These are phyloP conservation scores for Phytophthora chlamydospora DNA, from an alignment of 352 stramenopile species.

Conservation along the genomic window DNA sequence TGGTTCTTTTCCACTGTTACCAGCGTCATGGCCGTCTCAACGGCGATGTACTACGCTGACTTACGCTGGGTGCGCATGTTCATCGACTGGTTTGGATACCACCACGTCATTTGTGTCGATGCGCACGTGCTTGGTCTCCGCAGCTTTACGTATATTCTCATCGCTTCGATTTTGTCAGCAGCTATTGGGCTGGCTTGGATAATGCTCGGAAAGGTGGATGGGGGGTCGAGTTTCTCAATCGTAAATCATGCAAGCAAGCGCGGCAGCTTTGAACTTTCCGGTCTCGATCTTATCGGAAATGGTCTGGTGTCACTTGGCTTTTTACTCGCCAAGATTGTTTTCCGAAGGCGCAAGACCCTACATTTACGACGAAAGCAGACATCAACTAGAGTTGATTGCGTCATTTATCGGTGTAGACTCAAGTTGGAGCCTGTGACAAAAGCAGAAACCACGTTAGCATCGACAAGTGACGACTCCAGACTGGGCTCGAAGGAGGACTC, in stretches of 20 bases:
- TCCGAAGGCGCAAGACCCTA: slow-evolving; percentile 25
- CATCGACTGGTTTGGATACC: slow-evolving; percentile 40
- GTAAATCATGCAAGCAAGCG: slow-evolving; percentile 25
- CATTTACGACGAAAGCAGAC: slow-evolving; percentile 2
- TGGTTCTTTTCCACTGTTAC: slow-evolving; percentile 47
- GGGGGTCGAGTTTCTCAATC: slow-evolving; percentile 16
- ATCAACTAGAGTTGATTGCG: slow-evolving; percentile 28
- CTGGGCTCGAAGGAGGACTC: slow-evolving; percentile 9
- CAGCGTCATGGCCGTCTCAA: slow-evolving; percentile 29
- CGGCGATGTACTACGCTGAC: slow-evolving; percentile 36
- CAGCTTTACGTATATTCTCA: slow-evolving; percentile 16
- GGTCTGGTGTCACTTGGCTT: slow-evolving; percentile 32
- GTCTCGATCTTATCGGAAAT: slow-evolving; percentile 36
- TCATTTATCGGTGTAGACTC: slow-evolving; percentile 30
- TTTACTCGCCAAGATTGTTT: slow-evolving; percentile 34
- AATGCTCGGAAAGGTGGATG: slow-evolving; percentile 29
- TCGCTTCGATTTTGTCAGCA: slow-evolving; percentile 15
- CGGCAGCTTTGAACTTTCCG: slow-evolving; percentile 19
- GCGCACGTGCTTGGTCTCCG: slow-evolving; percentile 34
- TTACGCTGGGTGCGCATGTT: slow-evolving; percentile 29
- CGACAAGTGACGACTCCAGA: slow-evolving; percentile 2
- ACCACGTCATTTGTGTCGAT: slow-evolving; percentile 41
- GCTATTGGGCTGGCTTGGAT: slow-evolving; percentile 13
- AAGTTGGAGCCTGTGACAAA: slow-evolving; percentile 8
- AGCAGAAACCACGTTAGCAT: neutral